A percentile compares a stretch with the other conserved stretches of the same genome.
phyloP scores from a whole-genome alignment of 2,329 filamentous ascomycete genomes.

The Botrytis galanthina region DNA sequence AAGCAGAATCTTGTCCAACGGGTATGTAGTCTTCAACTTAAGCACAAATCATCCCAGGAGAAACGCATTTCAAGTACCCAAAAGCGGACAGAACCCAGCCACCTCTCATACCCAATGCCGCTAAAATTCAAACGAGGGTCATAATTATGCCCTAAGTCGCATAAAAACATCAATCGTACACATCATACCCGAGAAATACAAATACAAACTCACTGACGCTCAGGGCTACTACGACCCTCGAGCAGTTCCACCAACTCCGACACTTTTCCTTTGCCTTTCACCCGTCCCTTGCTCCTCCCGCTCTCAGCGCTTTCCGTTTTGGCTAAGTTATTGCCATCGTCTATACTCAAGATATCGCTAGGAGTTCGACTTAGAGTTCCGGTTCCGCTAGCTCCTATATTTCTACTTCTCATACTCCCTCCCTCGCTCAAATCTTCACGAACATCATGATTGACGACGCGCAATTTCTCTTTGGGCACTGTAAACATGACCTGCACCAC shows the following conservation, averaged over 20 bases:
- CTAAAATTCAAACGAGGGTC: background rate
- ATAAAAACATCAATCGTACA: conserved; percentile 3
- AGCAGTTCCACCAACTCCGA: conserved; percentile 34
- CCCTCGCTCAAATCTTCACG: conserved; percentile 45
- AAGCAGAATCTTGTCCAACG: background rate
- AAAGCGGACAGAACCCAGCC: background rate
- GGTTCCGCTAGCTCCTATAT: conserved; percentile 30
- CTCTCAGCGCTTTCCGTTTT: conserved; percentile 17
- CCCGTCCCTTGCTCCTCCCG: conserved; percentile 22
- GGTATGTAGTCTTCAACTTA: background rate
- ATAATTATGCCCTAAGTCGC: background rate
- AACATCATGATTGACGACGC: conserved; percentile 85
- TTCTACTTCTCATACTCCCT: conserved; percentile 36
- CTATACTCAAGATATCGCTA: conserved; percentile 21
- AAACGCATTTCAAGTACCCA: background rate
- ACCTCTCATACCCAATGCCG: conserved; percentile 12
- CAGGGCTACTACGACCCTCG: conserved; percentile 24
- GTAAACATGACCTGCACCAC: conserved; percentile 89
- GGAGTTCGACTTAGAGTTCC: conserved; percentile 9
- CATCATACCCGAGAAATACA: background rate
- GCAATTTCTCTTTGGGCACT: conserved; percentile 77
- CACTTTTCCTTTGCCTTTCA: conserved; percentile 28
- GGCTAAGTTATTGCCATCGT: conserved; percentile 3
- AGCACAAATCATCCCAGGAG: background rate
- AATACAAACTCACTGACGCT: conserved; percentile 28